These are phyloP conservation scores for Oryza glaberrima DNA, from an alignment of 176 grass and related monocot genomes.

Conservation along the genomic window DNA sequence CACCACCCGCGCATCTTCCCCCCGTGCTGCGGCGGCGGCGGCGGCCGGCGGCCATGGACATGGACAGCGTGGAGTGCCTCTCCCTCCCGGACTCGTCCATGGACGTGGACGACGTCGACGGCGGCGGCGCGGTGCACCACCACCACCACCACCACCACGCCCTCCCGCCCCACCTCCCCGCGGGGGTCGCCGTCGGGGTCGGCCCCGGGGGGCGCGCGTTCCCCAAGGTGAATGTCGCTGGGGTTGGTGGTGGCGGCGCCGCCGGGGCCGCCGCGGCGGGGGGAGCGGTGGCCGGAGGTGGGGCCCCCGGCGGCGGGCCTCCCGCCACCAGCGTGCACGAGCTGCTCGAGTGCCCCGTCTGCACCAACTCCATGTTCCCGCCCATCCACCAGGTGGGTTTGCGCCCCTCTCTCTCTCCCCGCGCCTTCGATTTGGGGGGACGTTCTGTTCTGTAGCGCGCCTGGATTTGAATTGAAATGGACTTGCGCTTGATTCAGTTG, in stretches of 20 bases:
- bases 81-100: conserved; percentile 62
- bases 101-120: conserved; percentile 60
- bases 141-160: conserved; percentile 24
- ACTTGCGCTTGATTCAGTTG: not conserved
- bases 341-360: conserved; percentile 66
- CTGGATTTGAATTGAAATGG: conserved; percentile 33
- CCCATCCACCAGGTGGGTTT: conserved; percentile 61
- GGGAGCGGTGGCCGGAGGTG: not conserved
- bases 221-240: conserved; percentile 44
- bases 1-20: not conserved
- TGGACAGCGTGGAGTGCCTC: conserved; percentile 67
- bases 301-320: conserved; percentile 10
- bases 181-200: not conserved
- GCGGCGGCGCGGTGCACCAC: not conserved
- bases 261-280: not conserved
- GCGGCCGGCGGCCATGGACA: conserved; percentile 46
- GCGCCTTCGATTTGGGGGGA: not conserved
- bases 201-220: conserved; percentile 34
- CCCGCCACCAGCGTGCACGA: conserved; percentile 64
- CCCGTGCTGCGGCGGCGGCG: not conserved
- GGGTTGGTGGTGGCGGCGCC: not conserved
- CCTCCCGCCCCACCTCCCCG: conserved; percentile 43
- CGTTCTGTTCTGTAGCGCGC: not conserved
- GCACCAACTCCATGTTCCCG: conserved; percentile 69
- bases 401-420: not conserved